These are phyloP conservation scores for Toxicodendron radicans DNA, from an alignment of 345 rosid genomes.

Conservation along the genomic window DNA sequence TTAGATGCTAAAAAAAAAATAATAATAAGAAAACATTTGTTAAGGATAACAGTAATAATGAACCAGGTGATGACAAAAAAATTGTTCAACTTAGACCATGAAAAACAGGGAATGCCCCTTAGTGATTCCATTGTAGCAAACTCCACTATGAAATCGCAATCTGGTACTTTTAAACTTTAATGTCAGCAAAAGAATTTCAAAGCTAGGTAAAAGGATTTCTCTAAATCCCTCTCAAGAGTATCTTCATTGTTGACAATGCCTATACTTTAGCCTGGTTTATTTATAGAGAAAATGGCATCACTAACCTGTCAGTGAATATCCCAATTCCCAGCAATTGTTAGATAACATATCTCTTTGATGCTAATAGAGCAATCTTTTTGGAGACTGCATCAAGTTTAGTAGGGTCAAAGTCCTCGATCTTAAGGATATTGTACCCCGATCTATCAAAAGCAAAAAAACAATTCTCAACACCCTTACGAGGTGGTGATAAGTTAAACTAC, in stretches of 20 bases:
- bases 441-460: no score
- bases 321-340: conserved; percentile 5
- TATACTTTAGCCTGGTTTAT: neutral
- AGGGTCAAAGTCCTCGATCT: neutral
- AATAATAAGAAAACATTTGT: no score
- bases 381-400: neutral
- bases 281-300: neutral
- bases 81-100: neutral
- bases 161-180: neutral
- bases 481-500: no score
- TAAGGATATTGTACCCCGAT: neutral
- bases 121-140: neutral
- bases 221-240: neutral
- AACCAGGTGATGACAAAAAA: neutral
- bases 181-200: neutral
- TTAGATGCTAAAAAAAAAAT: no score
- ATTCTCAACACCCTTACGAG: no score
- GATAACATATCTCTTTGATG: neutral
- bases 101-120: neutral
- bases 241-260: neutral
- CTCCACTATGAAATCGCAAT: neutral
- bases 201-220: neutral
- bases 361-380: neutral
- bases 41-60: neutral
- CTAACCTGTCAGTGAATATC: neutral